Evolutionary conservation across 345 rosid species (phyloP), one percentile per base, ranked within the genome.

Genomic region (Litchi chinensis): DNA sequence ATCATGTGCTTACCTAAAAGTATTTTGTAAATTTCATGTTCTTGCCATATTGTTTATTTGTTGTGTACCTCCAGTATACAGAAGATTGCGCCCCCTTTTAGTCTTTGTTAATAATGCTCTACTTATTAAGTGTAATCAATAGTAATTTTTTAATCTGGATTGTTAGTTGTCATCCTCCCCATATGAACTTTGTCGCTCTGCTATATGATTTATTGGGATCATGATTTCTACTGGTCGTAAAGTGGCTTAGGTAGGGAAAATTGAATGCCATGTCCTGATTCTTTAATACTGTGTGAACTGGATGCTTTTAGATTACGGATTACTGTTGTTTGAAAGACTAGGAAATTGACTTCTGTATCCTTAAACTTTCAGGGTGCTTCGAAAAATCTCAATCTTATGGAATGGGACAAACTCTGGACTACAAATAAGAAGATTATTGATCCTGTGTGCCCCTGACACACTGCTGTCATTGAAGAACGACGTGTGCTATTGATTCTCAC

Each of bases 361-460:
- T 41, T 79, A 5, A 40, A 6, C 74, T 83, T 85, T 46, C 86
- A 93, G 97, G 98, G 98, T 0, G 99, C 98, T 44, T 96, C 95
- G 0, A 96, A 94, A 82, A 96, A 94, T 83, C 92, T 94, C 50
- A 94, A 94, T 79, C 92, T 97, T 32, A 94, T 97, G 98, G 99
- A 93, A 75, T 90, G 99, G 99, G 99, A 97, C 85, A 94, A 97
- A 77, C 91, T 97, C 54, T 97, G 99, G 99, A 86, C 93, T 32
- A 94, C 94, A 40, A 96, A 96, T 68, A 93, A 97, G 92, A 93
- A 88, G 84, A 94, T 94, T 40, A 68, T 96, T 13, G 99, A 96
- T 86, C 99, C 95, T 19, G 95, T 96, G 75, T 96, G 98, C 75
- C 97, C 98, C 7, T 86, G 98, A 81, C 97, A 96, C 81, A 96